A percentile compares a stretch with the other conserved stretches of the same genome.
phyloP scores from a whole-genome alignment of 2,329 filamentous ascomycete species.

The Esteya vermicola region DNA sequence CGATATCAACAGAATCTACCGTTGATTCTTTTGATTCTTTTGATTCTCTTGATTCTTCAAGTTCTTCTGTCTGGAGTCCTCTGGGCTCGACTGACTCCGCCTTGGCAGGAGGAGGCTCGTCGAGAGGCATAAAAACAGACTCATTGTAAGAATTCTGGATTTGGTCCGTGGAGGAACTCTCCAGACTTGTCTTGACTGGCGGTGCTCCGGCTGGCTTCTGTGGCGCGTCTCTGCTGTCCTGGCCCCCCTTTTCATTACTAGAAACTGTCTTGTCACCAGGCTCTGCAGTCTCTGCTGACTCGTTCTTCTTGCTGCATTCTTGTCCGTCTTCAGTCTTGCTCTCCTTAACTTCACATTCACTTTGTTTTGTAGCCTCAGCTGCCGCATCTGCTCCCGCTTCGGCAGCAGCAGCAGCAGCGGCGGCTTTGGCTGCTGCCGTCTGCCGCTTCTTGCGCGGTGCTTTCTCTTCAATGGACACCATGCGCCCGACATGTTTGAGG shows the following conservation, averaged over 20 bases:
- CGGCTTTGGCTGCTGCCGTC: slow-evolving; percentile 15
- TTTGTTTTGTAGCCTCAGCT: not conserved
- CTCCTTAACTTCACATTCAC: not conserved
- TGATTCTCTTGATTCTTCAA: too few species aligned
- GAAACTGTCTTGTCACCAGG: not conserved
- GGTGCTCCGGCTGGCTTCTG: not conserved
- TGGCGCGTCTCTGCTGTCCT: not conserved
- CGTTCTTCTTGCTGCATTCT: not conserved
- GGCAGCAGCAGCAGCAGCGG: not conserved
- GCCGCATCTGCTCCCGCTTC: not conserved
- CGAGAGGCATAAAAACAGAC: slow-evolving; percentile 8
- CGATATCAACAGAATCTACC: too few species aligned
- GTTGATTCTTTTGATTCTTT: too few species aligned
- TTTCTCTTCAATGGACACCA: slow-evolving; percentile 47
- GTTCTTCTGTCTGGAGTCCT: too few species aligned
- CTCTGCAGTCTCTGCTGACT: not conserved
- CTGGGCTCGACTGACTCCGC: not conserved
- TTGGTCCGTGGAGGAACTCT: not conserved
- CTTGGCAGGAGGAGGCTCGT: not conserved
- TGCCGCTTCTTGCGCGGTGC: slow-evolving; percentile 36
- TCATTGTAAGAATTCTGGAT: not conserved
- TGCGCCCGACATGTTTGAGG: slow-evolving; percentile 54
- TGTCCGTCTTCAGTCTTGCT: not conserved
- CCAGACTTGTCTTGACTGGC: not conserved
- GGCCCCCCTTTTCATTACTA: not conserved